Percentiles rank a stretch among this genome's conserved stretches.
Conservation (phyloP, 148 eudicot species). For the Bassia scoparia region DNA sequence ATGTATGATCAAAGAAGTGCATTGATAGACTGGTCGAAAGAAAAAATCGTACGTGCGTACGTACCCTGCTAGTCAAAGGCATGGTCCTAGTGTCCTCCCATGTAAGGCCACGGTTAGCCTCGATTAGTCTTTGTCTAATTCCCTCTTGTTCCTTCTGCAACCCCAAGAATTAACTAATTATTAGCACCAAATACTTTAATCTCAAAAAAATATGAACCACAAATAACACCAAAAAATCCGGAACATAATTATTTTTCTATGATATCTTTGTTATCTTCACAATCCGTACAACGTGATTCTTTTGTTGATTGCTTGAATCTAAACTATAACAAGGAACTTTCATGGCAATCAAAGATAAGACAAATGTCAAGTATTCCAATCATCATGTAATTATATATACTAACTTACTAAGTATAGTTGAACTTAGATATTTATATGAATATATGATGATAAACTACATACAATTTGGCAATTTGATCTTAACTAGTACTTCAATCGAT, state of each 20-base stretch:
- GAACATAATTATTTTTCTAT: not conserved
- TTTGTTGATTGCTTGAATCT: not conserved
- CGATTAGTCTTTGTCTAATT: constrained; percentile 34
- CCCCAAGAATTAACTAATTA: not conserved
- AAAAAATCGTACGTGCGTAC: too few relatives aligned
- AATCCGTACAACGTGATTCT: not conserved
- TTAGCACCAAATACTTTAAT: not conserved
- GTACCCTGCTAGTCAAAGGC: constrained; percentile 62
- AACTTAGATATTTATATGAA: not conserved
- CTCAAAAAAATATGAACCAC: constrained; percentile 15
- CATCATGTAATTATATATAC: constrained; percentile 9
- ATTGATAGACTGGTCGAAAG: too few relatives aligned
- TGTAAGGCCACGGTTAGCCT: constrained; percentile 53
- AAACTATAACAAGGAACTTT: not conserved
- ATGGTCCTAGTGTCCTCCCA: constrained; percentile 81
- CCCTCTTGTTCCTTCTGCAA: constrained; percentile 71
- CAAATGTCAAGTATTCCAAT: not conserved
- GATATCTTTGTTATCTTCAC: not conserved
- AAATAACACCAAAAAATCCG: constrained; percentile 11
- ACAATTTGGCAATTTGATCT: too few relatives aligned
- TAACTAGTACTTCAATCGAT: too few relatives aligned
- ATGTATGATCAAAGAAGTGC: too few relatives aligned
- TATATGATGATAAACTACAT: not conserved
- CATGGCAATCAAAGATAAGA: constrained; percentile 9
- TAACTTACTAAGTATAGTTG: not conserved